A percentile compares a stretch with the other conserved stretches of the same genome.
Conservation (phyloP, 202 grass and related monocot species). For the Panicum hallii region DNA sequence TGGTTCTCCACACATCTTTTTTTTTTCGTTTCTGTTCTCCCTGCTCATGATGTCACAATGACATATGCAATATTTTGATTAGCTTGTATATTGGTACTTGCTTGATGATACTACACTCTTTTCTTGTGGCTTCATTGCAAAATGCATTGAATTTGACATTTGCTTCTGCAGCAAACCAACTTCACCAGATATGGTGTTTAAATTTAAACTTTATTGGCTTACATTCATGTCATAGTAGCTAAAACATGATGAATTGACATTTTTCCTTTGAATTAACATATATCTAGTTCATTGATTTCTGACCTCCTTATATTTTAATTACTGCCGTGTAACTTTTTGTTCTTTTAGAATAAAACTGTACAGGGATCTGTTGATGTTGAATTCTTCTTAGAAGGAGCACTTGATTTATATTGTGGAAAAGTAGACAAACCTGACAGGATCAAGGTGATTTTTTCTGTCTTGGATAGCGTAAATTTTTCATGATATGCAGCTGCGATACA, state of each 20-base stretch:
- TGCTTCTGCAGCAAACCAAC: conserved; percentile 22
- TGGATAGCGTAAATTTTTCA: conserved; percentile 25
- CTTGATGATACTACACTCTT: conserved; percentile 15
- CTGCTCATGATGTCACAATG: conserved; percentile 12
- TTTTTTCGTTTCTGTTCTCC: conserved; percentile 22
- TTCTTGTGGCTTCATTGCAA: conserved; percentile 19
- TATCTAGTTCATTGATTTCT: conserved; percentile 32
- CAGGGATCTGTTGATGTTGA: conserved; percentile 87
- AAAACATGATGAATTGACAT: conserved; percentile 12
- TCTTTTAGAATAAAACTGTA: conserved; percentile 68
- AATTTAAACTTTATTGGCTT: conserved; percentile 27
- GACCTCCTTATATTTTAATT: conserved; percentile 57
- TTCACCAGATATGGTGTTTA: conserved; percentile 1
- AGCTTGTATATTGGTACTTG: conserved; percentile 9
- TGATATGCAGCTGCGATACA: conserved; percentile 5
- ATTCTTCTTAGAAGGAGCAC: conserved; percentile 75
- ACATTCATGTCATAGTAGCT: conserved; percentile 31
- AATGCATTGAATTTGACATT: conserved; percentile 35
- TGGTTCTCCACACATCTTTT: conserved; percentile 38
- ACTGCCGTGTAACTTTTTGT: conserved; percentile 53
- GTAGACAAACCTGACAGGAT: conserved; percentile 69
- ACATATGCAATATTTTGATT: conserved; percentile 31
- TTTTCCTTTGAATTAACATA: conserved; percentile 27
- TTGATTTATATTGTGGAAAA: conserved; percentile 75
- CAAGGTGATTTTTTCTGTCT: conserved; percentile 66